Conservation (phyloP, 1,139 yeast genomes). For the Taiozyma sp. region DNA sequence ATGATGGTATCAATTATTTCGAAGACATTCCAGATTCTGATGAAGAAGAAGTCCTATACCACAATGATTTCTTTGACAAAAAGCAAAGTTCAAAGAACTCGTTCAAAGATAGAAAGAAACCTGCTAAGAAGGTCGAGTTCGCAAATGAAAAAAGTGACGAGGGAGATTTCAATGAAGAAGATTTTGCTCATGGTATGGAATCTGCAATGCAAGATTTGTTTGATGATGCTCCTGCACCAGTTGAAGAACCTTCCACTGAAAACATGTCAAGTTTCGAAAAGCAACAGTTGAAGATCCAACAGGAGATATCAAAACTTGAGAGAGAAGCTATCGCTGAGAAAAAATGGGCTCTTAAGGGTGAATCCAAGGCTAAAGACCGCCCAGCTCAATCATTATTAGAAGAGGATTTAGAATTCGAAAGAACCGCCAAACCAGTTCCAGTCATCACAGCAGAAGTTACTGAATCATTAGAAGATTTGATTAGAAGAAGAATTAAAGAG, state of each 20-base stretch:
- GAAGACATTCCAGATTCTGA: slow-evolving; percentile 54
- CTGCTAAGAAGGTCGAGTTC: slow-evolving; percentile 5
- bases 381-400: slow-evolving; percentile 76
- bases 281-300: slow-evolving; percentile 71
- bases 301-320: slow-evolving; percentile 75
- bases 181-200: slow-evolving; percentile 51
- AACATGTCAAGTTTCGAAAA: slow-evolving; percentile 74
- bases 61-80: slow-evolving; percentile 67
- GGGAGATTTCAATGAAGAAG: slow-evolving; percentile 37
- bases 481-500: slow-evolving; percentile 69
- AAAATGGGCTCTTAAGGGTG: slow-evolving; percentile 94
- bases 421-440: slow-evolving; percentile 82
- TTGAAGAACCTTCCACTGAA: slow-evolving; percentile 27
- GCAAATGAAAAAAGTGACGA: slow-evolving; percentile 25
- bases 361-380: slow-evolving; percentile 73
- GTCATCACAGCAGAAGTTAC: slow-evolving; percentile 87
- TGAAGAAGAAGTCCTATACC: slow-evolving; percentile 65
- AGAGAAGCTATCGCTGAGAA: slow-evolving; percentile 86
- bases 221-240: slow-evolving; percentile 33
- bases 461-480: slow-evolving; percentile 81
- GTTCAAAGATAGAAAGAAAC: slow-evolving; percentile 9
- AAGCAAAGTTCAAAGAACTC: slow-evolving; percentile 20
- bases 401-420: slow-evolving; percentile 66
- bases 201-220: slow-evolving; percentile 60
- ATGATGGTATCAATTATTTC: slow-evolving; percentile 59